Evolutionary conservation across 2,329 filamentous ascomycete species (phyloP).

Genomic region (Xylaria sp.): DNA sequence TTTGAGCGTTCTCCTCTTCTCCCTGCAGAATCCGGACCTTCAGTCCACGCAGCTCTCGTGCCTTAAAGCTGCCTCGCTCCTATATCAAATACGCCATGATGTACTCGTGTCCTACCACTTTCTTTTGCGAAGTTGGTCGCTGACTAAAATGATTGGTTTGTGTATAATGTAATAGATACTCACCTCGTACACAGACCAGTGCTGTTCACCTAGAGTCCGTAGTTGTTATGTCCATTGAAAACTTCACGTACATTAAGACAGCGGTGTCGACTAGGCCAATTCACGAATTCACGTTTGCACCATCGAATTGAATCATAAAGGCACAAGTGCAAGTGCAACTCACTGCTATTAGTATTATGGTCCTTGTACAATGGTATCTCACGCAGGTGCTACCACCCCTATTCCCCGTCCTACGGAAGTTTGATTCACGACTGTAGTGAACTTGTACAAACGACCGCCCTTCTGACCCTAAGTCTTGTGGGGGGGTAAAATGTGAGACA

Average conservation of each 20-base stretch:
- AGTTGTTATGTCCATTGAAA: background rate
- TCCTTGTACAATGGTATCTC: slow-evolving; percentile 8
- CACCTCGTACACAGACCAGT: too few species aligned
- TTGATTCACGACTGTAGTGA: slow-evolving; percentile 12
- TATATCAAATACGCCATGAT: background rate
- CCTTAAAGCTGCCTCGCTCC: too few species aligned
- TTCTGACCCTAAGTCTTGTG: slow-evolving; percentile 5
- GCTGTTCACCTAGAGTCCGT: background rate
- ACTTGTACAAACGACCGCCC: slow-evolving; percentile 16
- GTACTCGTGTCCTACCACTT: too few species aligned
- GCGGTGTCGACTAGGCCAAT: too few species aligned
- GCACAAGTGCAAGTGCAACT: background rate
- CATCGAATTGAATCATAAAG: background rate
- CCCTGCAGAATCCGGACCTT: too few species aligned
- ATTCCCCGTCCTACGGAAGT: background rate
- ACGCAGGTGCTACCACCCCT: background rate
- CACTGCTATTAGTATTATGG: slow-evolving; percentile 5
- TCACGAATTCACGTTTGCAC: background rate
- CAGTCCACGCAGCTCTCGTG: too few species aligned
- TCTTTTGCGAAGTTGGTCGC: background rate
- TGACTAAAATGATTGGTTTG: background rate
- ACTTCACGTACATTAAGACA: background rate
- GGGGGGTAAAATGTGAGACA: slow-evolving; percentile 11
- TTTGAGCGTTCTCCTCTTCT: background rate
- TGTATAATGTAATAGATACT: background rate